These are phyloP conservation scores for Edaphochlamys debaryana DNA, from an alignment of 139 green algal species.

Conservation along the genomic window DNA sequence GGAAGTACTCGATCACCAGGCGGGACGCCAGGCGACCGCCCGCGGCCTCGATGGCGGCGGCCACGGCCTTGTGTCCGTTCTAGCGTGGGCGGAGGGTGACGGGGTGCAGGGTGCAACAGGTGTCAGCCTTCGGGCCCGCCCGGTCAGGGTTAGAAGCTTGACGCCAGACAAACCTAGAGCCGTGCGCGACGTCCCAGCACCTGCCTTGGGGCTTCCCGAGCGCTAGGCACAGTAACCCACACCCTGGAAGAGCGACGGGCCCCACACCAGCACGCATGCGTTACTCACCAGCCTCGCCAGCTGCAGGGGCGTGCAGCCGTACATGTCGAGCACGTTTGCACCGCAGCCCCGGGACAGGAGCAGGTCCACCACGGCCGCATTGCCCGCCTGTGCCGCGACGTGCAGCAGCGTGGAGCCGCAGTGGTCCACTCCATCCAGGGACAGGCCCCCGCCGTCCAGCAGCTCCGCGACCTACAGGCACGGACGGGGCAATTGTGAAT, in stretches of 20 bases:
- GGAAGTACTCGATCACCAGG: slow-evolving; percentile 18
- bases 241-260: too few species aligned
- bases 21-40: background rate
- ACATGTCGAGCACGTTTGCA: background rate
- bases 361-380: background rate
- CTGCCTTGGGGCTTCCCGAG: too few species aligned
- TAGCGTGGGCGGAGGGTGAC: background rate
- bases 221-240: too few species aligned
- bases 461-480: background rate
- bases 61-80: background rate
- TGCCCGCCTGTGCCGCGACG: background rate
- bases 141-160: too few species aligned
- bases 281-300: background rate
- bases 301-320: background rate
- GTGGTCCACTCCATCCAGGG: slow-evolving; percentile 15
- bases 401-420: slow-evolving; percentile 5
- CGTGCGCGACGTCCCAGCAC: too few species aligned
- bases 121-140: too few species aligned
- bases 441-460: slow-evolving; percentile 10
- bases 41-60: background rate
- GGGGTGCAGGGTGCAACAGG: too few species aligned
- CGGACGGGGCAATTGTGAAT: too few species aligned
- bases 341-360: slow-evolving; percentile 9
- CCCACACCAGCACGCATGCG: too few species aligned
- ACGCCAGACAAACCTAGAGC: too few species aligned